Conservation (phyloP, 2,329 filamentous ascomycete species). For the Fusarium duplospermum region DNA sequence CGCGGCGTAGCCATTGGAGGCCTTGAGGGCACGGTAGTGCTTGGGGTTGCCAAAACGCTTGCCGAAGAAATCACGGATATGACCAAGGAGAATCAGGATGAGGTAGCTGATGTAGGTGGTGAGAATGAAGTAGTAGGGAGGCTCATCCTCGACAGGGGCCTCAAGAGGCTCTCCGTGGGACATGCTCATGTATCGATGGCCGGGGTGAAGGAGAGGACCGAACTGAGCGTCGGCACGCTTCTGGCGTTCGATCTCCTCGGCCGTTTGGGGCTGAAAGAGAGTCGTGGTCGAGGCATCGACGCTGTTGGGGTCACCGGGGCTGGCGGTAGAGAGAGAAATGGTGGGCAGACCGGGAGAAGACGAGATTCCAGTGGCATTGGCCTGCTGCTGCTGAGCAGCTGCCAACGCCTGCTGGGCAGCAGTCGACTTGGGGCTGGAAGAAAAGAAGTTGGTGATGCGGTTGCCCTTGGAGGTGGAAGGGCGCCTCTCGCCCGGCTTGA, state of each 20-base stretch:
- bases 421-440: slow-evolving; percentile 79
- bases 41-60: slow-evolving; percentile 91
- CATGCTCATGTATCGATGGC: slow-evolving; percentile 89
- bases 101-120: slow-evolving; percentile 99
- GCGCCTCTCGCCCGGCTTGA: slow-evolving; percentile 66
- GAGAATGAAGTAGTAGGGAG: slow-evolving; percentile 94
- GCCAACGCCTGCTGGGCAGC: slow-evolving; percentile 76
- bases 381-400: slow-evolving; percentile 70
- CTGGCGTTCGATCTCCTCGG: slow-evolving; percentile 81
- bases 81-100: slow-evolving; percentile 93
- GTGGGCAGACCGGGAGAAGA: slow-evolving; percentile 84
- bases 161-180: slow-evolving; percentile 84
- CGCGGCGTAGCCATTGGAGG: slow-evolving; percentile 89
- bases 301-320: slow-evolving; percentile 76
- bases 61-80: slow-evolving; percentile 97
- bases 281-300: slow-evolving; percentile 80
- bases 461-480: slow-evolving; percentile 76
- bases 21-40: slow-evolving; percentile 82
- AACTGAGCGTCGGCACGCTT: slow-evolving; percentile 90
- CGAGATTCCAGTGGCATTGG: slow-evolving; percentile 70
- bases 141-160: slow-evolving; percentile 91
- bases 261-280: slow-evolving; percentile 88
- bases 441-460: slow-evolving; percentile 86
- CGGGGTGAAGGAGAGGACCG: slow-evolving; percentile 82
- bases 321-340: slow-evolving; percentile 90